Evolutionary conservation across 2,329 filamentous ascomycete genomes (phyloP).

Genomic region (Atkinsonella hypoxylon): DNA sequence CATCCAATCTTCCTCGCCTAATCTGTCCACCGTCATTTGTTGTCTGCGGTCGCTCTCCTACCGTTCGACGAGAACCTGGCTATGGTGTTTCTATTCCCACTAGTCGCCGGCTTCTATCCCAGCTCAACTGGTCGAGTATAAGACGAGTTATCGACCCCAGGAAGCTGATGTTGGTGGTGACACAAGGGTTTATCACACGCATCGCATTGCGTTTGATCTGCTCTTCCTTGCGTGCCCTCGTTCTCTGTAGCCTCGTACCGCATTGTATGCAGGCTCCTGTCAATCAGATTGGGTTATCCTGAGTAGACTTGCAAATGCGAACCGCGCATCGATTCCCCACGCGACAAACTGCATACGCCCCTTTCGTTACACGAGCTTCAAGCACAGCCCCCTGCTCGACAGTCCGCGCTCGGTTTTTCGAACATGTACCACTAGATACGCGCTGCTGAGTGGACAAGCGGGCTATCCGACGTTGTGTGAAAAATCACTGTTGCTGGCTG

Average conservation of each 20-base stretch:
- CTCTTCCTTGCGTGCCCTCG: not conserved
- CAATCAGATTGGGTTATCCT: too few species aligned
- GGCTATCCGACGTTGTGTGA: not conserved
- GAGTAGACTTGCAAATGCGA: not conserved
- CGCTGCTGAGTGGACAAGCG: conserved; percentile 1
- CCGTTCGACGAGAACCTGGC: not conserved
- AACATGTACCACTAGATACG: not conserved
- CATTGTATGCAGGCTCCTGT: not conserved
- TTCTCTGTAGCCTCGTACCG: not conserved
- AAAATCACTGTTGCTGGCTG: not conserved
- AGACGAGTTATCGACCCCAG: not conserved
- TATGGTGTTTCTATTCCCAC: not conserved
- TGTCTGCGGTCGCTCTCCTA: not conserved
- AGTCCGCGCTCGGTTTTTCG: not conserved
- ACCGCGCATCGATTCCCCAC: not conserved
- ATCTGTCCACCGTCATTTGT: not conserved
- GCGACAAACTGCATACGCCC: conserved; percentile 1
- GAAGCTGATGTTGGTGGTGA: not conserved
- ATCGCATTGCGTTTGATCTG: not conserved
- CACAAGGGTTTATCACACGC: not conserved
- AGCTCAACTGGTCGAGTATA: not conserved
- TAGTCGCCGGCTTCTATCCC: not conserved
- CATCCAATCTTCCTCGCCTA: not conserved
- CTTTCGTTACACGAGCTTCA: not conserved
- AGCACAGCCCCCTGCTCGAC: not conserved